These are phyloP conservation scores for Apocynum venetum DNA, from an alignment of 257 asterid species.

Conservation along the genomic window DNA sequence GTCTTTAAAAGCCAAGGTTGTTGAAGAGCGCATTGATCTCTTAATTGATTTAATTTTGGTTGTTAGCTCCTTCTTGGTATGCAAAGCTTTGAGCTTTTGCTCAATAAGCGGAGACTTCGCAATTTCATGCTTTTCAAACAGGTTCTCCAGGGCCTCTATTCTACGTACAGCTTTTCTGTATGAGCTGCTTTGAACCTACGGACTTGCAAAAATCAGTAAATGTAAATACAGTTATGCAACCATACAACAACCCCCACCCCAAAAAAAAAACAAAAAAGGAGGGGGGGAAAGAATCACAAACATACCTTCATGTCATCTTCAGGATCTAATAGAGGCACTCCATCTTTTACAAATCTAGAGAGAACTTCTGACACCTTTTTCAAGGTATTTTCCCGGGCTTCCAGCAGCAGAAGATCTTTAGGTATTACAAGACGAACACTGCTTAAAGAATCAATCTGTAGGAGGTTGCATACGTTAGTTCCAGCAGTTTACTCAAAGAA, in stretches of 20 bases:
- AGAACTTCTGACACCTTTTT: conserved; percentile 82
- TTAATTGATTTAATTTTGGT: conserved; percentile 73
- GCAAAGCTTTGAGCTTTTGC: conserved; percentile 81
- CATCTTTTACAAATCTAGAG: conserved; percentile 70
- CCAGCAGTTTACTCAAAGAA: background rate
- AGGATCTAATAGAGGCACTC: conserved; percentile 82
- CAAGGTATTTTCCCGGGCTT: conserved; percentile 85
- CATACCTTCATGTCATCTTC: conserved; percentile 95
- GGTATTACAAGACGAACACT: conserved; percentile 71
- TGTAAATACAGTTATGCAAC: background rate
- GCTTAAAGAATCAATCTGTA: conserved; percentile 76
- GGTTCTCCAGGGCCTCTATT: conserved; percentile 87
- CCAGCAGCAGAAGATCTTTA: conserved; percentile 81
- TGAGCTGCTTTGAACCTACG: conserved; percentile 79
- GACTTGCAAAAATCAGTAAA: conserved; percentile 17
- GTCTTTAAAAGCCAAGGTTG: conserved; percentile 90
- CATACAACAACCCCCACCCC: background rate
- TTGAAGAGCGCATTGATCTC: conserved; percentile 70
- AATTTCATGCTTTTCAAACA: conserved; percentile 78
- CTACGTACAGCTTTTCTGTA: conserved; percentile 77
- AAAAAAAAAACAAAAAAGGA: background rate
- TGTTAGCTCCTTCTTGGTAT: conserved; percentile 76
- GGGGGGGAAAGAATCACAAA: conserved; percentile 1
- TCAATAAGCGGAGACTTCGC: conserved; percentile 82
- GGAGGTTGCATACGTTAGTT: background rate